Base-by-base conservation (phyloP, 305 asterid species). In the Fraxinus sp. region DNA sequence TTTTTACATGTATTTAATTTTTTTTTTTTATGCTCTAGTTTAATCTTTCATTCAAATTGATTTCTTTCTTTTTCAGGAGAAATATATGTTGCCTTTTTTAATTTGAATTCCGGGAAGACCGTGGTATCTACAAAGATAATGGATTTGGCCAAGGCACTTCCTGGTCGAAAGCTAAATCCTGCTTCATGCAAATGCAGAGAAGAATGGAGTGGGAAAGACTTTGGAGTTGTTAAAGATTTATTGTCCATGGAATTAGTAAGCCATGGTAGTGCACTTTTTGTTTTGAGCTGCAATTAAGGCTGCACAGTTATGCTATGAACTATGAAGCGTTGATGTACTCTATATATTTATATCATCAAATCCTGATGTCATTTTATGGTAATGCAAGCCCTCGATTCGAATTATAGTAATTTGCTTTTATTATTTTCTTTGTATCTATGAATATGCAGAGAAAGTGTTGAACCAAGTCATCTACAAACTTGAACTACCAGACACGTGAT, bases 61-160 rank as follows among this genome's bases (percentile, higher is more conserved):
- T 26, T 77, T 77, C 16, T 64, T 70, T 75, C 41, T 70, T 62
- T 33, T 8, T 68, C 90, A 94, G 97, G 97, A 81, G 92, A 93
- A 87, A 87, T 90, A 79, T 94, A 92, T 24, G 89, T 92, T 20
- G 95, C 97, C 0, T 88, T 93, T 76, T 94, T 92, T 91, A 94
- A 94, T 82, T 85, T 92, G 90, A 85, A 88, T 78, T n/a, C 83
- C 2, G 82, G 76, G 59, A 87, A 82, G 79, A 84, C 90, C 5
- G 80, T 71, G 3, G 73, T 93, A 74, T 85, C 94, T 11, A 68
- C 90, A 78, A 90, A 79, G 80, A 66, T 90, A 66, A 74, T 84
- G 0, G 96, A 92, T 72, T 84, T 94, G 84, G 84, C 52, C 5
- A 90, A 85, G 88, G 89, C 86, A 30, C 76, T 93, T 62, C 94